phyloP scores from a whole-genome alignment of 75 land plant species.

The Sequoia sempervirens region DNA sequence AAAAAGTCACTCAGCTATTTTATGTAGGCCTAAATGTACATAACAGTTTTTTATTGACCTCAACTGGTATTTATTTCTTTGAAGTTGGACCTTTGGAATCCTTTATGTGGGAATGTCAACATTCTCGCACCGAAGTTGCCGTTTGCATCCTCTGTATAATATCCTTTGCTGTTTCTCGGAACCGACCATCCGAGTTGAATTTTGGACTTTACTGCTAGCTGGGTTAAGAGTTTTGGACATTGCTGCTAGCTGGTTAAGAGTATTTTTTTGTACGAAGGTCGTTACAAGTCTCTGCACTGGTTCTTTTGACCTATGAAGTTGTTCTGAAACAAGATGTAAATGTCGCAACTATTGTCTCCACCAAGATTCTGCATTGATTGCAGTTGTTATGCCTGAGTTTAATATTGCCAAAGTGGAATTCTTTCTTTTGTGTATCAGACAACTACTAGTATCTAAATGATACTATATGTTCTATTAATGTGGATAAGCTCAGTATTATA shows the following conservation, averaged over 20 bases:
- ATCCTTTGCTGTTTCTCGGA: not conserved
- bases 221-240: constrained; percentile 4
- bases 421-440: not conserved
- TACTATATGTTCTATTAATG: not conserved
- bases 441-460: not conserved
- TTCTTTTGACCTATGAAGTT: not conserved
- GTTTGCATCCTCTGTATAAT: not conserved
- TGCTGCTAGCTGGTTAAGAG: constrained; percentile 1
- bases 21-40: constrained; percentile 39
- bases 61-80: not conserved
- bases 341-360: not conserved
- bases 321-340: constrained; percentile 7
- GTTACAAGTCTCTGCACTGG: not conserved
- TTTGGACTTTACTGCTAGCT: constrained; percentile 5
- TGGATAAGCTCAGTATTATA: not conserved
- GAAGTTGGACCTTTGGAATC: not conserved
- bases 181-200: constrained; percentile 7
- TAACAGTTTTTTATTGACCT: not conserved
- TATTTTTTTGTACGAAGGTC: constrained; percentile 7
- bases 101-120: constrained; percentile 4
- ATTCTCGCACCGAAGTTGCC: not conserved
- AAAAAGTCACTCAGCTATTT: constrained; percentile 64
- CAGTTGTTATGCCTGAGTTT: not conserved
- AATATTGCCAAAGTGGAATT: not conserved
- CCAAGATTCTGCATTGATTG: not conserved